Percentiles rank a stretch among this genome's conserved stretches.
Conservation (phyloP, 2,329 filamentous ascomycete species). For the Diaporthe vaccinii region DNA sequence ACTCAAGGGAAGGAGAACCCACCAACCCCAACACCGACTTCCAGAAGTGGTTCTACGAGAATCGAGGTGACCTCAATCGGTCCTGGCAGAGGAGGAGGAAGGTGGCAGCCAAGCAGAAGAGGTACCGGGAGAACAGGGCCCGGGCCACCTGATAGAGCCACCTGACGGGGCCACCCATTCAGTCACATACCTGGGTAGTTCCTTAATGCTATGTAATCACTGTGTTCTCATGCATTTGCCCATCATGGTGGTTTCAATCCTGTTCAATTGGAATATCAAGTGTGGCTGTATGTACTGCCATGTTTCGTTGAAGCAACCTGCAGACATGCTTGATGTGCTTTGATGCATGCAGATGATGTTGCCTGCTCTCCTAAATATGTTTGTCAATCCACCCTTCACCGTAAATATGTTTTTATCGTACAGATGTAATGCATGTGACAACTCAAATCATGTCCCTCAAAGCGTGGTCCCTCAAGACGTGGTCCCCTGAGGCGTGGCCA, state of each 20-base stretch:
- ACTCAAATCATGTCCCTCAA: background rate
- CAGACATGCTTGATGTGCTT: background rate
- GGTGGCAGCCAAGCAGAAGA: constrained; percentile 74
- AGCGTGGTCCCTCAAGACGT: background rate
- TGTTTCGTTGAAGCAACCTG: background rate
- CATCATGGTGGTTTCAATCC: background rate
- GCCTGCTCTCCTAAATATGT: background rate
- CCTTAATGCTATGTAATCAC: constrained; percentile 60
- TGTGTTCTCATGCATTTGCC: background rate
- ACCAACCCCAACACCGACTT: constrained; percentile 60
- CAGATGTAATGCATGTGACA: background rate
- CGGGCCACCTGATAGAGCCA: constrained; percentile 59
- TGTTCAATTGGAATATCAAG: background rate
- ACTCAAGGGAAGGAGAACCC: constrained; percentile 48
- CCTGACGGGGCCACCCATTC: constrained; percentile 55
- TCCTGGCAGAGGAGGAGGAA: constrained; percentile 77
- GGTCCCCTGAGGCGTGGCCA: background rate
- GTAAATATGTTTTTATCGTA: background rate
- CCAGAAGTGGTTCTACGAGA: constrained; percentile 77
- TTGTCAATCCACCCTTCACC: background rate
- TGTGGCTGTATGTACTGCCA: background rate
- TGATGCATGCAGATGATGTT: background rate
- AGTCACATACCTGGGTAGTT: constrained; percentile 5
- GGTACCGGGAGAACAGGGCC: constrained; percentile 74
- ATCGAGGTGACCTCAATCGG: constrained; percentile 73